A percentile compares a stretch with the other conserved stretches of the same genome.
phyloP scores from a whole-genome alignment of 108 stramenopile genomes.

The Nitzschia sp. region DNA sequence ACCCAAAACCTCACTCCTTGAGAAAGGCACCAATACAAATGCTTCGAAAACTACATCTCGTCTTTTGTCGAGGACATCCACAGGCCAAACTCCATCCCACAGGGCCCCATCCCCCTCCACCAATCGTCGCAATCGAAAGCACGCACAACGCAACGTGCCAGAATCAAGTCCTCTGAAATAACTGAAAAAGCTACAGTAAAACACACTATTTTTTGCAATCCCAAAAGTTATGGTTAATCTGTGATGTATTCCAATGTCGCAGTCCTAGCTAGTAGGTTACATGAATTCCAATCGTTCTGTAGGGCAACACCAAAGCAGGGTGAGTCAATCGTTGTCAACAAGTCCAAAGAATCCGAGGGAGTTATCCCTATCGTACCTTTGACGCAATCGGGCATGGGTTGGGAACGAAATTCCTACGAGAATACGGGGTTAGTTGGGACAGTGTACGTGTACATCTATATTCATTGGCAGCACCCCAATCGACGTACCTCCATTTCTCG shows the following conservation, averaged over 20 bases:
- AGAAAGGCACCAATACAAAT: neutral
- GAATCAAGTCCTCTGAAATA: neutral
- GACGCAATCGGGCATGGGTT: conserved; percentile 32
- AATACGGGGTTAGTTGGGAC: neutral
- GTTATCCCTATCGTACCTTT: no score
- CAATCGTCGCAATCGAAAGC: no score
- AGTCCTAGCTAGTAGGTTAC: conserved; percentile 6
- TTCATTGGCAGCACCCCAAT: neutral
- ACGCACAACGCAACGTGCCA: no score
- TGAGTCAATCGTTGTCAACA: neutral
- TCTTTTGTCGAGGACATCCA: neutral
- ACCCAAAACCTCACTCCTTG: neutral
- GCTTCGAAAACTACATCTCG: neutral
- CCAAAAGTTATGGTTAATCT: neutral
- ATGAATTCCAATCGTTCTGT: conserved; percentile 36
- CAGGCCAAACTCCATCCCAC: neutral
- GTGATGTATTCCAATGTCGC: neutral
- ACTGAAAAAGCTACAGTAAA: neutral
- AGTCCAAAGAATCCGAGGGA: neutral
- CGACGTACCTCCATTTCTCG: conserved; percentile 6
- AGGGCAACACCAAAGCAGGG: neutral
- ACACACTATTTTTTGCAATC: neutral
- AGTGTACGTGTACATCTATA: neutral
- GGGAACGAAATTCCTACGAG: neutral
- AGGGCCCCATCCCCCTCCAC: no score